phyloP scores from a whole-genome alignment of 306 rosid genomes.

The Herpetospermum pedunculosum region DNA sequence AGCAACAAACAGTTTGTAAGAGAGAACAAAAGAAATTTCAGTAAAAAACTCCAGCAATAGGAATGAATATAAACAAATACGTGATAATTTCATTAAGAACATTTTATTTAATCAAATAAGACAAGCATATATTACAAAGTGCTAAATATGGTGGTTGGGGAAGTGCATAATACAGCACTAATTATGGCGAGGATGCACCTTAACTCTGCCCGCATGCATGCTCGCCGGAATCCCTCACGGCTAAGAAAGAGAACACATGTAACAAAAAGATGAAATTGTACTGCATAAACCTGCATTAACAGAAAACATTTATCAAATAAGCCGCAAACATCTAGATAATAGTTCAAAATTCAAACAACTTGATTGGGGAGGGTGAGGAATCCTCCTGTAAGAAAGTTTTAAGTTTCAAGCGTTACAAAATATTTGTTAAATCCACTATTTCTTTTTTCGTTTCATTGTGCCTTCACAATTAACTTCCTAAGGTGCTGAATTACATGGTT shows the following conservation, averaged over 20 bases:
- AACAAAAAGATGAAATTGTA: conserved; percentile 84
- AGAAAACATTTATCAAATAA: background rate
- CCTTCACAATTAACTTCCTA: background rate
- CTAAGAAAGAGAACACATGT: conserved; percentile 87
- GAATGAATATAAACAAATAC: background rate
- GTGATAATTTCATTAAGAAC: background rate
- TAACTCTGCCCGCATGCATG: conserved; percentile 75
- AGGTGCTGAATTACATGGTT: background rate
- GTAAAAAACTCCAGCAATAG: background rate
- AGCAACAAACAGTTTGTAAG: background rate
- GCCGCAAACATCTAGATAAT: background rate
- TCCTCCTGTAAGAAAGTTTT: background rate
- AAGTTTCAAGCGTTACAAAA: background rate
- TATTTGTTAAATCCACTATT: background rate
- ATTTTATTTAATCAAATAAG: background rate
- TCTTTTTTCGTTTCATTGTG: background rate
- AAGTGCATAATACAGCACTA: background rate
- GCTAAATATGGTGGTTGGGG: background rate
- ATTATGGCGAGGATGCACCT: conserved; percentile 28
- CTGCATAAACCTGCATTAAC: conserved; percentile 62
- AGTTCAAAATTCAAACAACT: background rate
- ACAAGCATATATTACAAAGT: background rate
- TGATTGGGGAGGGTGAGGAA: background rate
- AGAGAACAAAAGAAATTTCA: background rate
- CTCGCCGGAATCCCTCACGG: conserved; percentile 93